Evolutionary conservation across 2,329 filamentous ascomycete genomes (phyloP).

Genomic region (Colletotrichum sp.): DNA sequence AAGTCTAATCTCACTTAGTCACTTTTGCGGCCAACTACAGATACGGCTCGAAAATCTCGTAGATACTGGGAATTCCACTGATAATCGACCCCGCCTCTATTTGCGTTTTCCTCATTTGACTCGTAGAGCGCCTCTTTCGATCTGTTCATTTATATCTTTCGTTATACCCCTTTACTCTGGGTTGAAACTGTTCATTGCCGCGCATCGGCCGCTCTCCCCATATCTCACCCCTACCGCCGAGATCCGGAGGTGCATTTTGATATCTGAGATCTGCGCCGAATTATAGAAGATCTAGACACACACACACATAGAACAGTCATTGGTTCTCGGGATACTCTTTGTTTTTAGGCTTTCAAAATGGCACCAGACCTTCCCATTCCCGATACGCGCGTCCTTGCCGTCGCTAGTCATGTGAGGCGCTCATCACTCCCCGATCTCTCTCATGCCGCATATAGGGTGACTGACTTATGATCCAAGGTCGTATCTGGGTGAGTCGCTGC

Average conservation of each 20-base stretch:
- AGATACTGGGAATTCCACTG: background rate
- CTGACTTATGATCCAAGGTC: slow-evolving; percentile 37
- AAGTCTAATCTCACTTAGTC: slow-evolving; percentile 9
- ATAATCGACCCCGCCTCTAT: background rate
- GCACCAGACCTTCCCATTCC: slow-evolving; percentile 50
- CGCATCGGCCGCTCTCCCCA: background rate
- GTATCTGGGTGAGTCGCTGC: slow-evolving; percentile 44
- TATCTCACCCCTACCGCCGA: background rate
- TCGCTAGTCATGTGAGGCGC: slow-evolving; percentile 91
- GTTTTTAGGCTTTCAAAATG: slow-evolving; percentile 32
- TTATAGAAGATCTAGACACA: background rate
- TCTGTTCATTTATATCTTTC: background rate
- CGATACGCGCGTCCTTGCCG: slow-evolving; percentile 76
- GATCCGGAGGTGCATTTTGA: background rate
- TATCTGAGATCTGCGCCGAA: background rate
- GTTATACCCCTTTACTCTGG: background rate
- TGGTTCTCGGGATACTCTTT: background rate
- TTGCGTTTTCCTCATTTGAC: background rate
- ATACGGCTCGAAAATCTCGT: background rate
- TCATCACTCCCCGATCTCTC: background rate
- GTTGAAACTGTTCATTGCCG: background rate
- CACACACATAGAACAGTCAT: background rate
- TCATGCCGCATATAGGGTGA: slow-evolving; percentile 15
- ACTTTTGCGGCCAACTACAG: background rate
- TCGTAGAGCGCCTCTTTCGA: background rate